Evolutionary conservation across 345 rosid genomes (phyloP), one percentile per base, ranked within the genome.

Genomic region (Isatis tinctoria): DNA sequence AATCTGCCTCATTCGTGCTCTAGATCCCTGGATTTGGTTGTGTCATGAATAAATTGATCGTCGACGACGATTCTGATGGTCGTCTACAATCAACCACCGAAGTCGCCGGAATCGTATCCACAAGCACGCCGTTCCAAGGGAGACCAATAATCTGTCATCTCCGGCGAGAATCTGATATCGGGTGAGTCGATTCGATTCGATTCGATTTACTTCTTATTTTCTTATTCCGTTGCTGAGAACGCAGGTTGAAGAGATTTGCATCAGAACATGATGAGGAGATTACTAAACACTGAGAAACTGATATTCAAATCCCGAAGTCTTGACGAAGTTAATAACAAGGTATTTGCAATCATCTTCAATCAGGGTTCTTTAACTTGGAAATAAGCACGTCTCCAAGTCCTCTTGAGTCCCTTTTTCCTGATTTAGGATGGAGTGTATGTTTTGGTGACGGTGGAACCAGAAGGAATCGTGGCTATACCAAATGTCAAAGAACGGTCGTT

Each of bases 391-490:
- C 0, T 10, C 5, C 18, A 51, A 35, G 72, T 10, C 26, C 20
- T 30, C n/a, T n/a, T n/a, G n/a, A n/a, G n/a, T 24, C 27, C 28
- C 16, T 16, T 26, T 36, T 45, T n/a, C 32, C 58, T 74, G 65
- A n/a, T 71, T 47, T 82, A 88, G 97, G 85, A 74, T 1, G 85
- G 87, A 60, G 58, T 83, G 53, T 67, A 67, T 45, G 85, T 91
- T 52, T 59, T 85, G 81, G 90, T 87, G 72, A 79, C 83, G 1
- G 97, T 90, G 73, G 90, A 94, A 72, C 88, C 97, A 11, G 93
- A 90, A 80, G 93, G 96, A 22, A 65, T 95, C 61, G 97, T 92
- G 54, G 97, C 96, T 59, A 84, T 85, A 48, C 87, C 81, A 24
- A 67, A 86, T 47, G 70, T 81, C 12, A 60, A 74, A 20, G 96